A percentile compares a stretch with the other conserved stretches of the same genome.
Evolutionary conservation across 208 protist species (phyloP).

Genomic region (Lotmaria passim): DNA sequence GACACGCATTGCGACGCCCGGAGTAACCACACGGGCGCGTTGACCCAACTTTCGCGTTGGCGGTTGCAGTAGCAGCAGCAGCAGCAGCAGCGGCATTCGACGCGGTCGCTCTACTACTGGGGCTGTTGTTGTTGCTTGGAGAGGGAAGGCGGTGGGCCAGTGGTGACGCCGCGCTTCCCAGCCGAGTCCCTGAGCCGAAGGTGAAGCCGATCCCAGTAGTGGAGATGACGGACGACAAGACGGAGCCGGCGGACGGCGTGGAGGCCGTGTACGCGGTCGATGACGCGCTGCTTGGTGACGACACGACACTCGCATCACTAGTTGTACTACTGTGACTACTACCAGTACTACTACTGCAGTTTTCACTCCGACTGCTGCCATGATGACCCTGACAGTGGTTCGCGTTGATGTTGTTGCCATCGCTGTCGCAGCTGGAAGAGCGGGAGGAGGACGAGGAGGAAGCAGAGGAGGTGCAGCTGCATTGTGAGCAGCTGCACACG

Average conservation of each 20-base stretch:
- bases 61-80: not conserved
- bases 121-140: not conserved
- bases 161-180: not conserved
- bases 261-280: not conserved
- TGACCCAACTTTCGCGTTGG: no score
- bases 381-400: no score
- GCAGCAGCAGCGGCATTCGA: not conserved
- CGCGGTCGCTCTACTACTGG: not conserved
- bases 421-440: not conserved
- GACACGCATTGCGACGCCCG: not conserved
- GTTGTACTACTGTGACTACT: no score
- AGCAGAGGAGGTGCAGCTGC: not conserved
- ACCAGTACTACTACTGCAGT: no score
- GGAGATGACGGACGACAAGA: slow-evolving; percentile 17
- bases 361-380: not conserved
- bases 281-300: not conserved
- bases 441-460: not conserved
- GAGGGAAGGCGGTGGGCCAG: not conserved
- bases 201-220: slow-evolving; percentile 4
- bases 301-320: slow-evolving; percentile 1
- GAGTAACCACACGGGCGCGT: not conserved
- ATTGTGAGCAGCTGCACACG: slow-evolving; percentile 12
- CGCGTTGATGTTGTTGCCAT: no score
- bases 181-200: slow-evolving; percentile 4
- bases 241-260: not conserved